Conservation (phyloP, 768 basidiomycete genomes). For the Exsudoporus frostii region DNA sequence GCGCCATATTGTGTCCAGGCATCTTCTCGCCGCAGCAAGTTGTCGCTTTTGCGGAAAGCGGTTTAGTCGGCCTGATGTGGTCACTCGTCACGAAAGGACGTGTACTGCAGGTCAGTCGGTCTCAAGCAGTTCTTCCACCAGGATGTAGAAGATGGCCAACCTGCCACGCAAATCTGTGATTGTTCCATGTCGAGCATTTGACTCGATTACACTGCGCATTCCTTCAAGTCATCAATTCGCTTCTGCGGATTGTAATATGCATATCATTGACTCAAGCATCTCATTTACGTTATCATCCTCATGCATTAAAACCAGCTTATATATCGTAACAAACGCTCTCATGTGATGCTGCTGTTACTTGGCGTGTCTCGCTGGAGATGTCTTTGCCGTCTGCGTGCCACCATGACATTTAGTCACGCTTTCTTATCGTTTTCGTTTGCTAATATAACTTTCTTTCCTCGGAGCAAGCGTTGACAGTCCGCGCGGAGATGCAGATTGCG, state of each 20-base stretch:
- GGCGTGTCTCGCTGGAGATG: neutral
- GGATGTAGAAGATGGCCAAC: neutral
- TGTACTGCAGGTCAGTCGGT: conserved; percentile 3
- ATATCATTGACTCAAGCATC: conserved; percentile 4
- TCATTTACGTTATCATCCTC: conserved; percentile 9
- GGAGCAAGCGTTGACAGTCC: neutral
- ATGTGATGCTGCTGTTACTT: neutral
- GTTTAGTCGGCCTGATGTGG: conserved; percentile 29
- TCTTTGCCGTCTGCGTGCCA: neutral
- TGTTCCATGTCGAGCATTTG: neutral
- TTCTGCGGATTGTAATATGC: conserved; percentile 8
- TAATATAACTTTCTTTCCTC: neutral
- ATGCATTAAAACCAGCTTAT: neutral
- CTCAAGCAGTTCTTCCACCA: neutral
- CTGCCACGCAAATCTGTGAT: neutral
- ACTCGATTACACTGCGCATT: neutral
- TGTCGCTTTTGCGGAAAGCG: conserved; percentile 23
- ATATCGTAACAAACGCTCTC: conserved; percentile 1
- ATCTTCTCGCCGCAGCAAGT: conserved; percentile 22
- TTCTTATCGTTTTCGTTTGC: conserved; percentile 1
- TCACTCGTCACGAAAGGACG: conserved; percentile 25
- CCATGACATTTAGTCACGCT: neutral
- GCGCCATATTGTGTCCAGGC: conserved; percentile 28
- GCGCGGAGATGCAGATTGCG: neutral
- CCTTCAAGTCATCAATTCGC: neutral